A percentile compares a stretch with the other conserved stretches of the same genome.
Evolutionary conservation across 2,329 filamentous ascomycete species (phyloP).

Genomic region (Cladophialophora exuberans): DNA sequence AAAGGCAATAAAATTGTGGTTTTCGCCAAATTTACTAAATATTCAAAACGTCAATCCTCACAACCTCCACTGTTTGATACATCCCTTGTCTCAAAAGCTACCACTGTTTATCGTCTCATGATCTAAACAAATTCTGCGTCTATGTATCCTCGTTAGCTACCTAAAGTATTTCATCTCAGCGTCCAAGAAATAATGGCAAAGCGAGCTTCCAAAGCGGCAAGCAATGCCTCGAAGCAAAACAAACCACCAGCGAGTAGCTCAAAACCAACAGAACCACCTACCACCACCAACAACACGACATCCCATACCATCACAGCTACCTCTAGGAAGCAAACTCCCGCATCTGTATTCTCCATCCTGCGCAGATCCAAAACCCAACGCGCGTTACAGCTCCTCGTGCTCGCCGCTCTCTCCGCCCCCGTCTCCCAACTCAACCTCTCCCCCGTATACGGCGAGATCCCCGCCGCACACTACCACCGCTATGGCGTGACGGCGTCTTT

Average conservation of each 20-base stretch:
- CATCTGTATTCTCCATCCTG: conserved; percentile 8
- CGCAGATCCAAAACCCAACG: conserved; percentile 28
- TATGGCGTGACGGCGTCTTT: conserved; percentile 67
- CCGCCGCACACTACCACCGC: conserved; percentile 72
- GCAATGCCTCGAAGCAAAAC: neutral
- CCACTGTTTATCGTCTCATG: neutral
- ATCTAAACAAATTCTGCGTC: neutral
- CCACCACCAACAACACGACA: too few species aligned
- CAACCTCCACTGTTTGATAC: neutral
- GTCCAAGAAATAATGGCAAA: conserved; percentile 8
- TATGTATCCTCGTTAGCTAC: neutral
- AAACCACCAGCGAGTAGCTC: neutral
- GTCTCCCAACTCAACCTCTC: conserved; percentile 70
- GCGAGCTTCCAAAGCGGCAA: neutral
- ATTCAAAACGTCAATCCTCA: neutral
- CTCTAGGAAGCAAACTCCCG: neutral
- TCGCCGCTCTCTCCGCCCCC: conserved; percentile 46
- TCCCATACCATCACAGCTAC: neutral
- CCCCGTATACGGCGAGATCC: conserved; percentile 86
- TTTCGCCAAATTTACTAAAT: too few species aligned
- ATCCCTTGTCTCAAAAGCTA: neutral
- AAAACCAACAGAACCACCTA: neutral
- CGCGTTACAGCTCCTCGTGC: conserved; percentile 41
- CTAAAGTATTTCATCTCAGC: neutral
- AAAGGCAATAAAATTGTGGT: too few species aligned